Evolutionary conservation across 108 stramenopile species (phyloP).

Genomic region (Discostella pseudostelligera): DNA sequence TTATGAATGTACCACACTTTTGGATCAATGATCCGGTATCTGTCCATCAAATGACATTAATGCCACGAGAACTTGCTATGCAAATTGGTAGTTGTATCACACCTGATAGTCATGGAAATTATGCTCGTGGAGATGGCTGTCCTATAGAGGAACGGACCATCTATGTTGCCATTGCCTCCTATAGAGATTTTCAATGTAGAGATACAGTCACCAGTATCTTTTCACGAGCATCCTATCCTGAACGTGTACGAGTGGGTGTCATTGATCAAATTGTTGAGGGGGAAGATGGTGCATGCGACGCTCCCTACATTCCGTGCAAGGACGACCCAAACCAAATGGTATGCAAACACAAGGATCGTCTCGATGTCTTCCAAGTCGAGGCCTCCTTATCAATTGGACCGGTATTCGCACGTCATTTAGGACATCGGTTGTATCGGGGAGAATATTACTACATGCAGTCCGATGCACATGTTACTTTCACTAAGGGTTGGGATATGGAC

Average conservation of each 20-base stretch:
- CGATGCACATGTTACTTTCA: conserved; percentile 94
- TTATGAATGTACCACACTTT: conserved; percentile 67
- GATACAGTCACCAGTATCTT: conserved; percentile 73
- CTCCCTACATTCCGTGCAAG: conserved; percentile 66
- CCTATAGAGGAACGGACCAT: conserved; percentile 69
- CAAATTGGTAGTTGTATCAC: conserved; percentile 66
- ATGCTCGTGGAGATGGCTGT: conserved; percentile 67
- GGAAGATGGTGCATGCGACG: conserved; percentile 75
- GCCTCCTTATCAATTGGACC: conserved; percentile 85
- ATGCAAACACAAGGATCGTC: conserved; percentile 69
- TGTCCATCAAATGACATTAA: conserved; percentile 62
- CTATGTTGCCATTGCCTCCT: conserved; percentile 79
- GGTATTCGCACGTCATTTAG: conserved; percentile 88
- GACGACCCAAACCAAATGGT: conserved; percentile 61
- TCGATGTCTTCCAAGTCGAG: conserved; percentile 83
- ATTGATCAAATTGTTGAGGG: conserved; percentile 83
- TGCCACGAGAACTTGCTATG: conserved; percentile 71
- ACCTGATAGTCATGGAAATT: conserved; percentile 58
- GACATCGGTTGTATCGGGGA: conserved; percentile 84
- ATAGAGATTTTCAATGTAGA: conserved; percentile 79
- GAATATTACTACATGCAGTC: conserved; percentile 95
- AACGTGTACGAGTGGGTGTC: conserved; percentile 70
- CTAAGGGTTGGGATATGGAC: conserved; percentile 85
- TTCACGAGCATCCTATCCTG: conserved; percentile 54
- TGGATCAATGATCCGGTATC: conserved; percentile 54